phyloP scores from a whole-genome alignment of 257 asterid genomes.

The Verbena officinalis region DNA sequence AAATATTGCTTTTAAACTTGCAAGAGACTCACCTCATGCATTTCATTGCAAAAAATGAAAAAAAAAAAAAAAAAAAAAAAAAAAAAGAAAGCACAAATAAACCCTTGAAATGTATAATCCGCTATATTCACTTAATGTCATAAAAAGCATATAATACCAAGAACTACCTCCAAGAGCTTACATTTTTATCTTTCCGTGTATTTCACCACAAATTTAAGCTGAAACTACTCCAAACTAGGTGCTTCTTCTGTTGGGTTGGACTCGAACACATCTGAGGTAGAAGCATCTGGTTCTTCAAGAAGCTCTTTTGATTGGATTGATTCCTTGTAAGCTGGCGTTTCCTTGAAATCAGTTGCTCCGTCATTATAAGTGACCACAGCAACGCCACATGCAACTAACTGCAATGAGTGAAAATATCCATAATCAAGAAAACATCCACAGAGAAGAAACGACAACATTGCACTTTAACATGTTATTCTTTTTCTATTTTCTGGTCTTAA shows the following conservation, averaged over 20 bases:
- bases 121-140: constrained; percentile 13
- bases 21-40: too few species aligned
- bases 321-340: constrained; percentile 85
- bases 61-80: not conserved
- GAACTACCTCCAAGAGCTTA: constrained; percentile 18
- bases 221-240: constrained; percentile 75
- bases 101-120: constrained; percentile 19
- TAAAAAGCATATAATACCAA: constrained; percentile 14
- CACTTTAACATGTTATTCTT: not conserved
- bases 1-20: not conserved
- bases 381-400: constrained; percentile 80
- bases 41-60: not conserved
- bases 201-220: constrained; percentile 9
- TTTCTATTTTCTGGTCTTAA: not conserved
- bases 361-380: constrained; percentile 83
- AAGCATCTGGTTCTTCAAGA: constrained; percentile 79
- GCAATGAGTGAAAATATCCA: constrained; percentile 22
- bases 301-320: constrained; percentile 75
- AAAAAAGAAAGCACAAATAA: not conserved
- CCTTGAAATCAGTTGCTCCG: constrained; percentile 94
- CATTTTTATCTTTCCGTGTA: constrained; percentile 11
- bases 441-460: not conserved
- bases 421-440: not conserved
- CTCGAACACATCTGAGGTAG: constrained; percentile 80
- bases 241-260: constrained; percentile 93